phyloP scores from a whole-genome alignment of 495 filamentous ascomycete genomes.

The Trichocladium uniseriatum region DNA sequence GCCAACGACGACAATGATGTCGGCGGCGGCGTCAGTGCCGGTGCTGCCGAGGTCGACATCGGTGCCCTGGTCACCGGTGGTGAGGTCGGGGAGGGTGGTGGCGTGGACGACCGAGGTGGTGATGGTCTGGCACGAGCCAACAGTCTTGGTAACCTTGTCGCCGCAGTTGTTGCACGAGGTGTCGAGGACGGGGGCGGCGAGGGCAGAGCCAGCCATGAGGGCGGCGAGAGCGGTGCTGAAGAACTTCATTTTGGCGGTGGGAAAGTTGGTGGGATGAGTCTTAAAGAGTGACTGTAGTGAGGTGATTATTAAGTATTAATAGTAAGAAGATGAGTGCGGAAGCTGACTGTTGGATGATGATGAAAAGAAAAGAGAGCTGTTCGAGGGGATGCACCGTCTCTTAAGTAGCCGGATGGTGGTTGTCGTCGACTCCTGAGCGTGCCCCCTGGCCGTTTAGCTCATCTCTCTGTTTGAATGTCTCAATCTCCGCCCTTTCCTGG shows the following conservation, averaged over 20 bases:
- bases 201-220: slow-evolving; percentile 5
- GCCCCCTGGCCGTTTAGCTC: too few species aligned
- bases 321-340: not conserved
- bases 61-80: not conserved
- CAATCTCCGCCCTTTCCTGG: too few species aligned
- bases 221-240: slow-evolving; percentile 12
- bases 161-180: not conserved
- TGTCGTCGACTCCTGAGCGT: too few species aligned
- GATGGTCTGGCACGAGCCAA: not conserved
- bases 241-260: slow-evolving; percentile 11
- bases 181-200: slow-evolving; percentile 7
- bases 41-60: not conserved
- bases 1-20: not conserved
- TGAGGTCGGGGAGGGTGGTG: not conserved
- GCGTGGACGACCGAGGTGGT: not conserved
- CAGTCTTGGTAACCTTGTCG: not conserved
- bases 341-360: slow-evolving; percentile 1
- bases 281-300: slow-evolving; percentile 11
- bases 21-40: not conserved
- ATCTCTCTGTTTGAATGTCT: too few species aligned
- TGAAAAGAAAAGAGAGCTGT: not conserved
- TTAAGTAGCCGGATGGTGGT: too few species aligned
- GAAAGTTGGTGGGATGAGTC: not conserved
- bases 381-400: not conserved
- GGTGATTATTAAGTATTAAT: not conserved